Evolutionary conservation across 208 protist genomes (phyloP), one percentile per base, ranked within the genome.

Genomic region (Blechomonas ayalai): DNA sequence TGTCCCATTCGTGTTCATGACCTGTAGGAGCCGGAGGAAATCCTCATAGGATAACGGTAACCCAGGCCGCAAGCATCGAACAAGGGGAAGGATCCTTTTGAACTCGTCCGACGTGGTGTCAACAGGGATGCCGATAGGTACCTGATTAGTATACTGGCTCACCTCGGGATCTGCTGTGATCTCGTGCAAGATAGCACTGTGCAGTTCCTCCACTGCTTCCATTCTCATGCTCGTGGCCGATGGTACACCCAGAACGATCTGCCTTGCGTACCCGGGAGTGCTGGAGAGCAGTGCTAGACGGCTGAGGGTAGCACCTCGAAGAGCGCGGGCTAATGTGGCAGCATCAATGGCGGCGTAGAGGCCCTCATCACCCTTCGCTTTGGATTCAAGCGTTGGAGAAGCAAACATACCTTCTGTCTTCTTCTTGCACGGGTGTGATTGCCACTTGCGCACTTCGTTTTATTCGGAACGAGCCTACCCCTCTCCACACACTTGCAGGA

Each of bases 311-410:
- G 64, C 67, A 19, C 82, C 78, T 38, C 57, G 74, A 2, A 91
- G 65, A 0, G 73, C 71, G 8, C 66, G 63, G 2, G 82, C 59
- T 1, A 91, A 53, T 2, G 60, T 54, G 19, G 74, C 64, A n/a
- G 82, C 82, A 32, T 74, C 61, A 29, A 91, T 68, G 4, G 82
- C 74, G 0, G 82, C 77, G 64, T 86, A 83, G 46, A 82, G 59
- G 22, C 82, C 77, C 23, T 78, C 69, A 46, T 92, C 83, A 1
- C 83, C 83, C 19, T 82, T 76, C n/a, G 59, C 25, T 24, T 79
- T 79, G 8, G 82, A 69, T 19, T 70, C 58, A 1, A 35, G 52
- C 8, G 77, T 73, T 9, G 57, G 49, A 15, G 59, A 59, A 5
- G 59, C 44, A 31, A 58, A 66, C 29, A 50, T 42, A 22, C 3